Base-by-base conservation (phyloP, 1,284 basidiomycete species). In the Puccinia coronata region DNA sequence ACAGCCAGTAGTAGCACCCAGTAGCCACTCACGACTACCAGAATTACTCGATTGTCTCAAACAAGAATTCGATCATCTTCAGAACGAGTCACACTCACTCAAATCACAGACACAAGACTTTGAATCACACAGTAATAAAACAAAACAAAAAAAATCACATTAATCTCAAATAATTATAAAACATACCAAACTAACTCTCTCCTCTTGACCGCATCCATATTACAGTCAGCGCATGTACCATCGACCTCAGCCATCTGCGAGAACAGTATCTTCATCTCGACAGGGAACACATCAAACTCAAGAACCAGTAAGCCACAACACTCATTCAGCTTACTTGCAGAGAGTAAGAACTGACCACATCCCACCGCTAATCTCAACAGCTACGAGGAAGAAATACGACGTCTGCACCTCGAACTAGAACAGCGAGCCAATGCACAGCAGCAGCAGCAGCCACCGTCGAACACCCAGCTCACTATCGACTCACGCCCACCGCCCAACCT, bases 31-130 rank as follows among this genome's bases (percentile, higher is more conserved):
- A n/a, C n/a, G n/a, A 72, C 28, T 77, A 1, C 61, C 75, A 31
- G 79, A 81, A 65, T 39, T 81, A 41, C 34, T 81, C 20, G 79
- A 81, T n/a, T 81, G 70, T 34, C 55, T 81, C 49, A 81, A 81
- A 41, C 79, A 81, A 25, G 79, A 81, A 41, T 65, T 73, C 61
- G 79, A 81, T 16, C 53, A 1, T 31, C 25, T 81, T 25, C 70
- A 73, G 28, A 23, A 55, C 23, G 79, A 81, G 41, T 71, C 71
- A 51, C 79, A 41, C 25, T 47, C 55, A 8, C 71, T 81, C 70
- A 81, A 81, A 53, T 31, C 59, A 16, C 79, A 81, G 28, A 53
- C 79, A 0, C 79, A 81, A 25, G 79, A 74, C 49, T 74, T 81
- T 34, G 79, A 81, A 74, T 53, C 57, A 23, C 79, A 81, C 59